Evolutionary conservation across 345 rosid species (phyloP), one percentile per base, ranked within the genome.

Genomic region (Luvunga scandens): DNA sequence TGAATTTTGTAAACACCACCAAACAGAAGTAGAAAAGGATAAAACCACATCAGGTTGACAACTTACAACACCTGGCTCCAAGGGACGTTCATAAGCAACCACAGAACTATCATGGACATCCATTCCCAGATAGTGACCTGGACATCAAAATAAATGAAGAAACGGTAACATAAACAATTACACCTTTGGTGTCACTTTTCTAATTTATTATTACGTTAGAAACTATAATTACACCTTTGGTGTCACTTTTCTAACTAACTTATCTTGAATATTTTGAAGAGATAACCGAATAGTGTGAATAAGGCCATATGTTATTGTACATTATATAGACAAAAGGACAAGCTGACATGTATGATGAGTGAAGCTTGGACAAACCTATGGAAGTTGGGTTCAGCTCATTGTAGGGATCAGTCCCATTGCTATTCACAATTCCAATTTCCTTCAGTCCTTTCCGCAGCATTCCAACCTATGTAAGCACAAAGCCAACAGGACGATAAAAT

Each of bases 51-150:
- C 7, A 38, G 72, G 65, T 38, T 81, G 65, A 25, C 18, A 72
- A 85, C 99, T 89, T 94, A 96, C 98, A 82, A 90, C 95, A 68
- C 99, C 98, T 3, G 98, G 98, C 88, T 88, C 84, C 90, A 94
- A 73, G 75, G 91, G 87, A 73, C 91, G 88, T 71, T 92, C 92
- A 56, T 88, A 92, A 83, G 93, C 86, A 76, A 91, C 82, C 73
- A 74, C 60, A 76, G 94, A 90, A 86, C 95, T 87, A 88, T 96
- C 99, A 76, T 96, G 99, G 83, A 96, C 98, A 80, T 94, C 98
- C 97, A 96, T 92, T 79, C 99, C 99, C 13, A 95, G 91, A 86
- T 91, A 95, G 84, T 95, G 99, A 84, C 99, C 99, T 94, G 84
- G 65, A 85, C 74, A 78, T 70, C 78, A 81, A 59, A 81, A 80